These are phyloP conservation scores for Rubia balearica DNA, from an alignment of 305 asterid genomes.

Conservation along the genomic window DNA sequence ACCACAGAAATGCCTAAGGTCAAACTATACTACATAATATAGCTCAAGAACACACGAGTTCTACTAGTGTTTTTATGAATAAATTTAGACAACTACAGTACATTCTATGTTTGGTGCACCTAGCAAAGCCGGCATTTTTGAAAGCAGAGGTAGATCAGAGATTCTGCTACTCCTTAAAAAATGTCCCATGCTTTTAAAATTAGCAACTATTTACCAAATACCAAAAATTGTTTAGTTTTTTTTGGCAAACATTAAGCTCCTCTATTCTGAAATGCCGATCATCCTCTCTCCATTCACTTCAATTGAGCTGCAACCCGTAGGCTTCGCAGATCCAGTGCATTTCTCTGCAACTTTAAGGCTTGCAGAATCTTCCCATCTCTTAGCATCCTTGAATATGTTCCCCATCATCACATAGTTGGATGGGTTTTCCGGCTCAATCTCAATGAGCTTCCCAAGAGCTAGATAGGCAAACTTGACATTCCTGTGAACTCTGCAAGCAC, in stretches of 20 bases:
- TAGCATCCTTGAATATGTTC: slow-evolving; percentile 64
- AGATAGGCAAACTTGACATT: slow-evolving; percentile 54
- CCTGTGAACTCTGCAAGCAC: slow-evolving; percentile 59
- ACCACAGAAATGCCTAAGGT: no score
- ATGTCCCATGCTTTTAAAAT: background rate
- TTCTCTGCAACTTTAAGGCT: slow-evolving; percentile 53
- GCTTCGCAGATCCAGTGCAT: slow-evolving; percentile 55
- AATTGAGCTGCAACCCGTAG: slow-evolving; percentile 64
- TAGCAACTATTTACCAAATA: background rate
- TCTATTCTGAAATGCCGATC: slow-evolving; percentile 51
- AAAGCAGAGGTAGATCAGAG: no score
- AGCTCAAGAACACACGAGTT: no score
- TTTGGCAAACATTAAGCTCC: slow-evolving; percentile 16
- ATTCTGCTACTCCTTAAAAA: no score
- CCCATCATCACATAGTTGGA: slow-evolving; percentile 72
- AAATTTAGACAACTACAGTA: no score
- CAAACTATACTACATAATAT: no score
- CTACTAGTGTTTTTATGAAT: no score
- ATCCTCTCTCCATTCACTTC: slow-evolving; percentile 47
- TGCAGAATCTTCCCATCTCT: slow-evolving; percentile 64
- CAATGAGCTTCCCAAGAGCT: slow-evolving; percentile 58
- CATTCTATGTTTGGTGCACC: no score
- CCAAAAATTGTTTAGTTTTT: background rate
- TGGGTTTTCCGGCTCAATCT: slow-evolving; percentile 61
- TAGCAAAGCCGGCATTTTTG: no score